Percentiles rank a stretch among this genome's conserved stretches.
phyloP scores from a whole-genome alignment of 2,329 filamentous ascomycete genomes.

The Neopestalotiopsis clavispora region DNA sequence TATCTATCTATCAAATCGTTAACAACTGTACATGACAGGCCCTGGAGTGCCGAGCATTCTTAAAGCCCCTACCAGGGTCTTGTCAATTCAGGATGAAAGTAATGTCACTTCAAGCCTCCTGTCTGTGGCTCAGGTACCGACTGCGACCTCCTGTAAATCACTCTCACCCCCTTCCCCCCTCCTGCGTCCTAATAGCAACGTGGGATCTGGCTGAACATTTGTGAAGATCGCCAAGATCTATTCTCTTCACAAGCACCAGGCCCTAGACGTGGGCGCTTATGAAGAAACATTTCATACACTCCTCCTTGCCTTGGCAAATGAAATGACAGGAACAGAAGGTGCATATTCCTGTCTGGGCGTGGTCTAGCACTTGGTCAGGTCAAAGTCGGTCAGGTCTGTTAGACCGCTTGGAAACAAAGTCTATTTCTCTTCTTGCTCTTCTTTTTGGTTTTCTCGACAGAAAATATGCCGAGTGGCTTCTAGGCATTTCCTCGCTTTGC shows the following conservation, averaged over 20 bases:
- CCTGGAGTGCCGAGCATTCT: not conserved
- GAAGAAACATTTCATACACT: not conserved
- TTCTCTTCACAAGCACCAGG: not conserved
- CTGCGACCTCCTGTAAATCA: not conserved
- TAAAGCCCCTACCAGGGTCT: not conserved
- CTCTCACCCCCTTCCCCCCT: not conserved
- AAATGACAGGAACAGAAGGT: conserved; percentile 7
- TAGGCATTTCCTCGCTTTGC: no score
- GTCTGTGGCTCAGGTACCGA: not conserved
- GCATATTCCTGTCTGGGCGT: not conserved
- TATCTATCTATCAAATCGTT: not conserved
- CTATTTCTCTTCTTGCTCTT: not conserved
- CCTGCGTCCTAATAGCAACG: not conserved
- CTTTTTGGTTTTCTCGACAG: no score
- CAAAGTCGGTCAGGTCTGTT: not conserved
- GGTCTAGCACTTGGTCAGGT: not conserved
- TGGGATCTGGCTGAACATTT: conserved; percentile 1
- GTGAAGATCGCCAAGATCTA: not conserved
- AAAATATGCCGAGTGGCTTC: no score
- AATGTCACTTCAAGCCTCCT: not conserved
- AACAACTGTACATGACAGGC: not conserved
- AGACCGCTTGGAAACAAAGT: not conserved
- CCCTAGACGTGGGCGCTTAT: not conserved
- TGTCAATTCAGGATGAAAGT: not conserved
- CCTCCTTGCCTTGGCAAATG: conserved; percentile 5